Conservation (phyloP, 2,329 filamentous ascomycete species). For the Pseudopyrenochaeta lycopersici region DNA sequence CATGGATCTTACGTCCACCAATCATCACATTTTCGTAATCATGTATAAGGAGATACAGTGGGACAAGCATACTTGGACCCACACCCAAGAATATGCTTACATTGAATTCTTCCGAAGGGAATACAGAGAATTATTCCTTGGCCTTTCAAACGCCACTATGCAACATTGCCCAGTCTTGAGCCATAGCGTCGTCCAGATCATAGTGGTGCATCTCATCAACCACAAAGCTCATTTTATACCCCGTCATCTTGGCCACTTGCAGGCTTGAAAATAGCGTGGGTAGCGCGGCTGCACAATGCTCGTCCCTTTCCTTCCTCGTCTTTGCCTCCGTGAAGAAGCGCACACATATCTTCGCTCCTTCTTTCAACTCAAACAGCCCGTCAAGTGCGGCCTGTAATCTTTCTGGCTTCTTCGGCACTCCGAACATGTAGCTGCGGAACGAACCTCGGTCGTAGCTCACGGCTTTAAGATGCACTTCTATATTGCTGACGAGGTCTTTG, state of each 20-base stretch:
- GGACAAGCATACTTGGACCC: too few species aligned
- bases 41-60: too few species aligned
- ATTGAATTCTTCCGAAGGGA: too few species aligned
- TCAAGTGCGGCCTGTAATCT: slow-evolving; percentile 20
- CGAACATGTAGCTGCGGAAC: slow-evolving; percentile 31
- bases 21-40: too few species aligned
- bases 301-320: slow-evolving; percentile 10
- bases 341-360: slow-evolving; percentile 21
- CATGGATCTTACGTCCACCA: too few species aligned
- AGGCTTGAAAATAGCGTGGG: slow-evolving; percentile 10
- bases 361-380: slow-evolving; percentile 22
- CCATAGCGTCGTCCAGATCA: slow-evolving; percentile 8
- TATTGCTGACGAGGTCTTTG: slow-evolving; percentile 13
- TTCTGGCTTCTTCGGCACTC: slow-evolving; percentile 22
- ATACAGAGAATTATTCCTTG: too few species aligned
- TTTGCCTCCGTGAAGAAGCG: slow-evolving; percentile 22
- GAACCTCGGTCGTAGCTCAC: slow-evolving; percentile 25
- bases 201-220: slow-evolving; percentile 21
- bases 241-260: slow-evolving; percentile 11
- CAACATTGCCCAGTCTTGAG: slow-evolving; percentile 7
- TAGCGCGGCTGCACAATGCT: slow-evolving; percentile 16
- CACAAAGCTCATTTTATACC: slow-evolving; percentile 20
- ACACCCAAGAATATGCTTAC: background rate
- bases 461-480: slow-evolving; percentile 25
- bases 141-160: background rate